Conservation (phyloP, 2,329 filamentous ascomycete genomes). For the Gnomoniopsis smithogilvyi region DNA sequence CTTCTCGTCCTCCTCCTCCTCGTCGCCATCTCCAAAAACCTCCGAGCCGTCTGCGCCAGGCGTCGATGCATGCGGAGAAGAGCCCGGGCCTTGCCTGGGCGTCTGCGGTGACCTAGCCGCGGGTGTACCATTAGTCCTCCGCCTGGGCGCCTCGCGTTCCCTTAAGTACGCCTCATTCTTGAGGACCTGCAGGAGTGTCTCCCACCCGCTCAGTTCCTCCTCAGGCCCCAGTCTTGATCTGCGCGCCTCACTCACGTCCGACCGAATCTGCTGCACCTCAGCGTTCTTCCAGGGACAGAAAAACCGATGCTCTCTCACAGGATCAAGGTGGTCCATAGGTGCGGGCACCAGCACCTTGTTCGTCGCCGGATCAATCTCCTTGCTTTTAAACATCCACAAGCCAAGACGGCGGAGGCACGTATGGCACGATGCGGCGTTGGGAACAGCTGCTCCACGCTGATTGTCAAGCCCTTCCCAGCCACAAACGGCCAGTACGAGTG, state of each 20-base stretch:
- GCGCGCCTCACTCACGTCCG: slow-evolving; percentile 24
- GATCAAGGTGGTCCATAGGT: slow-evolving; percentile 65
- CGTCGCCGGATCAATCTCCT: slow-evolving; percentile 55
- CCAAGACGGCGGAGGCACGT: slow-evolving; percentile 87
- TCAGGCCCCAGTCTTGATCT: slow-evolving; percentile 25
- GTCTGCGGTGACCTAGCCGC: slow-evolving; percentile 5
- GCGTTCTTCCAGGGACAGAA: slow-evolving; percentile 80
- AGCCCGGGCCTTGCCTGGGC: slow-evolving; percentile 3
- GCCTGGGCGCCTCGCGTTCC: slow-evolving; percentile 28
- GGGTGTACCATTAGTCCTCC: slow-evolving; percentile 19
- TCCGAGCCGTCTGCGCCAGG: slow-evolving; percentile 20
- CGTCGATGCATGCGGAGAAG: slow-evolving; percentile 9
- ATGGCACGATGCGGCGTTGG: slow-evolving; percentile 74
- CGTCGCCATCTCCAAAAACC: slow-evolving; percentile 26
- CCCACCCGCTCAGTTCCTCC: slow-evolving; percentile 49
- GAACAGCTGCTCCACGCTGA: slow-evolving; percentile 54
- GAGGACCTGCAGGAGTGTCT: slow-evolving; percentile 50
- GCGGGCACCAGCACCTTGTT: slow-evolving; percentile 53
- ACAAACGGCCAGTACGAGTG: slow-evolving; percentile 66
- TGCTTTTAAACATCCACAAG: slow-evolving; percentile 89
- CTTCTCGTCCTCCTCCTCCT: slow-evolving; percentile 47
- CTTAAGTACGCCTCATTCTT: slow-evolving; percentile 57
- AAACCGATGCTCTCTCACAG: slow-evolving; percentile 70
- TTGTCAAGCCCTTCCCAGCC: slow-evolving; percentile 71
- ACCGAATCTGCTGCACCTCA: slow-evolving; percentile 52